phyloP scores from a whole-genome alignment of 2,329 filamentous ascomycete species.

The Gnomoniopsis sp. region DNA sequence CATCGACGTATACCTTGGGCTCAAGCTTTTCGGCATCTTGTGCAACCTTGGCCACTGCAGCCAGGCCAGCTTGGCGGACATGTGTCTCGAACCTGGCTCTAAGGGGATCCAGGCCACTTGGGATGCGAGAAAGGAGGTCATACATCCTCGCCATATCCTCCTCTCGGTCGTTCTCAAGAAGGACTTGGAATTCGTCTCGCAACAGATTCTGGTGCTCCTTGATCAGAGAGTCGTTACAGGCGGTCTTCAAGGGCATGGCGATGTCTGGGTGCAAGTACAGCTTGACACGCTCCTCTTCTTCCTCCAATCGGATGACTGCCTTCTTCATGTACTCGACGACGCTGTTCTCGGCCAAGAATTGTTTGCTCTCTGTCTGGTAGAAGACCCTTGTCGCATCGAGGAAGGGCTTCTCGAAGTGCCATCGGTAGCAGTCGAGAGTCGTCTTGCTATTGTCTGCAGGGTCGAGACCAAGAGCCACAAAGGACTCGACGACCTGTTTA shows the following conservation, averaged over 20 bases:
- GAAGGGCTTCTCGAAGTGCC: slow-evolving; percentile 91
- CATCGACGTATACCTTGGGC: slow-evolving; percentile 95
- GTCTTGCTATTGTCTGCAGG: slow-evolving; percentile 91
- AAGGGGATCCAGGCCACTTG: slow-evolving; percentile 86
- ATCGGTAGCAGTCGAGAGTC: slow-evolving; percentile 90
- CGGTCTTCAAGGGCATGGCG: slow-evolving; percentile 75
- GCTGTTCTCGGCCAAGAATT: slow-evolving; percentile 93
- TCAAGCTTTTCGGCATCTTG: slow-evolving; percentile 86
- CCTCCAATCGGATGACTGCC: slow-evolving; percentile 81
- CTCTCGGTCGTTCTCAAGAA: slow-evolving; percentile 90
- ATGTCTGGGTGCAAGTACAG: slow-evolving; percentile 93
- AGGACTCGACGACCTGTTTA: slow-evolving; percentile 94
- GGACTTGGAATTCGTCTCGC: slow-evolving; percentile 90
- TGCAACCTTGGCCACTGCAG: slow-evolving; percentile 87
- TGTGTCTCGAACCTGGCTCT: slow-evolving; percentile 86
- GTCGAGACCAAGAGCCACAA: slow-evolving; percentile 90
- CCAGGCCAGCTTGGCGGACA: slow-evolving; percentile 82
- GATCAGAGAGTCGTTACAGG: slow-evolving; percentile 86
- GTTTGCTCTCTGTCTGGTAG: slow-evolving; percentile 88
- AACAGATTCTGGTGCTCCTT: slow-evolving; percentile 82
- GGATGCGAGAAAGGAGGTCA: slow-evolving; percentile 80
- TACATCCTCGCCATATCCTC: slow-evolving; percentile 98
- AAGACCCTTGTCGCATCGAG: slow-evolving; percentile 78
- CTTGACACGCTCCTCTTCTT: slow-evolving; percentile 90
- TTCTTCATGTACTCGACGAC: slow-evolving; percentile 99